These are phyloP conservation scores for Zymoseptoria pseudotritici DNA, from an alignment of 2,329 filamentous ascomycete genomes.

Conservation along the genomic window DNA sequence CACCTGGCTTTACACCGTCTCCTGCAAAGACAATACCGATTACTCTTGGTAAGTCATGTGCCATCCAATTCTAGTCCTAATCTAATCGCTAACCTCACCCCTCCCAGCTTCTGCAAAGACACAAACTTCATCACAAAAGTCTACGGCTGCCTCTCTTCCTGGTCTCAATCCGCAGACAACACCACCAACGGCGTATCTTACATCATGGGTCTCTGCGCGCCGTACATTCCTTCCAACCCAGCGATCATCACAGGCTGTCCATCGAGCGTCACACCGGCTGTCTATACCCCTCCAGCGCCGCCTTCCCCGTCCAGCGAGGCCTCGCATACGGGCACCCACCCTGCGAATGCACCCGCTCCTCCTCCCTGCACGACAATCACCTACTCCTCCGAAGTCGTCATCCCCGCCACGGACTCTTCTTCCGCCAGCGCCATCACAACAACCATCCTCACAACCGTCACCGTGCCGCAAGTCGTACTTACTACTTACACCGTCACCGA, in stretches of 20 bases:
- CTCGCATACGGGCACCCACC: conserved; percentile 5
- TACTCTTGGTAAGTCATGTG: conserved; percentile 39
- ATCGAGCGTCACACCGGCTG: conserved; percentile 45
- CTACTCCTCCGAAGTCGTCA: conserved; percentile 30
- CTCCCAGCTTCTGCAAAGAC: conserved; percentile 64
- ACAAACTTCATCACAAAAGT: conserved; percentile 68
- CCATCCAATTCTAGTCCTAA: background rate
- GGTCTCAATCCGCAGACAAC: conserved; percentile 59
- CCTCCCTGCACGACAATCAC: conserved; percentile 36
- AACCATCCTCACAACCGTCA: conserved; percentile 34
- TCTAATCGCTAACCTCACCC: background rate
- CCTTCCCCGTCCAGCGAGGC: conserved; percentile 1
- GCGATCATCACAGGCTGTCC: conserved; percentile 72
- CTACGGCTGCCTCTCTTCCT: conserved; percentile 72
- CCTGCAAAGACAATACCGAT: conserved; percentile 80
- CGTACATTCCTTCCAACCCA: conserved; percentile 69
- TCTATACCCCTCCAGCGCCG: conserved; percentile 9
- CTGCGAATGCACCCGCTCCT: conserved; percentile 8
- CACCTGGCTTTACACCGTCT: conserved; percentile 70
- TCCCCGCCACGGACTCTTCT: conserved; percentile 29
- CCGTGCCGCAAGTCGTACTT: conserved; percentile 34
- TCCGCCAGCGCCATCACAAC: conserved; percentile 27
- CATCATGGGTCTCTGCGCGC: conserved; percentile 86
- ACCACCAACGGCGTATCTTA: conserved; percentile 67
- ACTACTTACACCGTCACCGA: conserved; percentile 17